Conservation (phyloP, 2,329 filamentous ascomycete species). For the Aureobasidium subglaciale region DNA sequence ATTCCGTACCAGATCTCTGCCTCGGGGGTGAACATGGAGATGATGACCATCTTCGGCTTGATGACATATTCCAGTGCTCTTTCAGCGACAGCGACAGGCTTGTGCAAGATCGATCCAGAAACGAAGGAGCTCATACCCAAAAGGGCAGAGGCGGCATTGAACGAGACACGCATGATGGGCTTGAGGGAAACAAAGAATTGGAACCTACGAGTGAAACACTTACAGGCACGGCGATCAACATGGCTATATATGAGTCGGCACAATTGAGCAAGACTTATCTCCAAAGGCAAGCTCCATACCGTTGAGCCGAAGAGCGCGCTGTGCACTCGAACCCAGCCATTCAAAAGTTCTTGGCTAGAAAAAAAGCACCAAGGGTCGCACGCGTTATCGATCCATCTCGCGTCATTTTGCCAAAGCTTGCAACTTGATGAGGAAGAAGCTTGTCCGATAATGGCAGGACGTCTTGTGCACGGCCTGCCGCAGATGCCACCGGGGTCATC, state of each 20-base stretch:
- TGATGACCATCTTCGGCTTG: slow-evolving; percentile 54
- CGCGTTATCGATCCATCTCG: background rate
- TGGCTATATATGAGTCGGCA: slow-evolving; percentile 1
- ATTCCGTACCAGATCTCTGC: slow-evolving; percentile 23
- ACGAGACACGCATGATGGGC: slow-evolving; percentile 10
- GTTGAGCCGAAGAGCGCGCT: slow-evolving; percentile 1
- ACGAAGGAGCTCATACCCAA: slow-evolving; percentile 13
- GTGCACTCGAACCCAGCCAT: background rate
- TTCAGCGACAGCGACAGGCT: slow-evolving; percentile 15
- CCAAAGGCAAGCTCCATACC: background rate
- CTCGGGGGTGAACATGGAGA: slow-evolving; percentile 49
- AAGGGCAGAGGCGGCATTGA: slow-evolving; percentile 6
- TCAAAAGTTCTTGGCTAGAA: background rate
- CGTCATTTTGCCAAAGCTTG: background rate
- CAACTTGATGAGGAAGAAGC: background rate
- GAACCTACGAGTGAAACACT: background rate
- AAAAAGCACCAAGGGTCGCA: background rate
- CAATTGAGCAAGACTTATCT: background rate
- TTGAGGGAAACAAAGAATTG: background rate
- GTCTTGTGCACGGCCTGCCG: background rate
- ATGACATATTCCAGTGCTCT: slow-evolving; percentile 28
- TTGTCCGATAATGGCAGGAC: background rate
- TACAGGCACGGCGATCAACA: background rate
- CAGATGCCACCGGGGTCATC: background rate
- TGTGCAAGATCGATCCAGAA: slow-evolving; percentile 10